Evolutionary conservation across 352 stramenopile species (phyloP), one percentile per base, ranked within the genome.

Genomic region (Blastocystis sp.): DNA sequence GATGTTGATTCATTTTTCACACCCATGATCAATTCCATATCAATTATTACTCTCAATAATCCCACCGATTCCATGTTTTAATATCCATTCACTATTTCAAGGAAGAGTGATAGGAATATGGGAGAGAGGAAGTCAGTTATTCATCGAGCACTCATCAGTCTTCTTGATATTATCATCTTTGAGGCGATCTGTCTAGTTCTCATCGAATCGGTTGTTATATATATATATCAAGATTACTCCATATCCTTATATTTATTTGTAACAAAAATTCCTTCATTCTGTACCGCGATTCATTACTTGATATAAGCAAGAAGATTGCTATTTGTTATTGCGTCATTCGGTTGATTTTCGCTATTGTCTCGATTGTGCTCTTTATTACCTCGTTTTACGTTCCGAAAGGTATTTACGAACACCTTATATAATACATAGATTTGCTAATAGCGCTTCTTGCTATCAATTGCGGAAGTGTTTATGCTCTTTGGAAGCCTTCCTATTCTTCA

Each of bases 131-230:
- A 80, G 29, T 80, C 69, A 16, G 29, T 35, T 16, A 27, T 63
- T 4, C 69, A 39, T 7, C 42, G 24, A 37, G 27, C 46, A 1
- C 4, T 56, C n/a, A 46, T 63, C 21, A 24, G 24, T 11, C 42
- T 80, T n/a, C 46, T 80, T 24, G 69, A 80, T 46, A 46, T 80
- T 27, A 5, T 80, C 4, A 21, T n/a, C 12, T 37, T 80, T 21
- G 69, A 80, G 46, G 9, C 65, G 6, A 24, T 80, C 29, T 24
- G 59, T 1, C 69, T 80, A 21, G 7, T 0, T 19, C 43, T 80
- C 4, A 43, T 80, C 24, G 29, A 61, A 19, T 21, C 37, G n/a
- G 27, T n/a, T 24, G 24, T 80, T 24, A n/a, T 63, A 11, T 59
- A 19, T n/a, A 2, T 63, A 11, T 80, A 37, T 42, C 43, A 37